These are phyloP conservation scores for Suhomyces taliae DNA, from an alignment of 1,139 yeast genomes.

Conservation along the genomic window DNA sequence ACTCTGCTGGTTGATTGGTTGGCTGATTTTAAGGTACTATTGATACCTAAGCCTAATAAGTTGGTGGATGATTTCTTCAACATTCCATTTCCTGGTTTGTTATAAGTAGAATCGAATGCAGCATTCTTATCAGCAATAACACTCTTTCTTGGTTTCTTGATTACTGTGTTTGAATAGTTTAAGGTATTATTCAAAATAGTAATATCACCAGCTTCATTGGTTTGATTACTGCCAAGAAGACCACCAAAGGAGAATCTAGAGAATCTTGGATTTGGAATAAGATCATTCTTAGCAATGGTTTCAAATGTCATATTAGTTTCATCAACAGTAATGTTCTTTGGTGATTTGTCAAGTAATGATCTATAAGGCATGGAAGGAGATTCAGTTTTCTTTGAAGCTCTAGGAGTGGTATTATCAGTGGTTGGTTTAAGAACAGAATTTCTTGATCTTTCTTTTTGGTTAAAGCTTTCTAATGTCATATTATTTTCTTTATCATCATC, in stretches of 20 bases:
- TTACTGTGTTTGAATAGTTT: conserved; percentile 30
- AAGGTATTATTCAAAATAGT: conserved; percentile 29
- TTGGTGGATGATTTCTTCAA: conserved; percentile 27
- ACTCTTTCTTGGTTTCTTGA: conserved; percentile 19
- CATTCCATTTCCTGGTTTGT: conserved; percentile 16
- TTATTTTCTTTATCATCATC: conserved; percentile 21
- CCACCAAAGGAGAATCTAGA: conserved; percentile 48
- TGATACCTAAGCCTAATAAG: conserved; percentile 35
- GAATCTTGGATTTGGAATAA: conserved; percentile 48
- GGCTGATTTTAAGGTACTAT: conserved; percentile 2
- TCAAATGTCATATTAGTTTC: conserved; percentile 11
- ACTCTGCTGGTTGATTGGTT: conserved; percentile 1
- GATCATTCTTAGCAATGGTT: conserved; percentile 14
- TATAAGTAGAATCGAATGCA: conserved; percentile 7
- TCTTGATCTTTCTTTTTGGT: conserved; percentile 14
- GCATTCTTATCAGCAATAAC: conserved; percentile 7
- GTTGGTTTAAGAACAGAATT: conserved; percentile 1
- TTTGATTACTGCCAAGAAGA: conserved; percentile 18
- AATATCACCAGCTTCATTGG: conserved; percentile 28
- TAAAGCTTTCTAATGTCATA: conserved; percentile 17
- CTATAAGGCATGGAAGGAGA: conserved; percentile 8
- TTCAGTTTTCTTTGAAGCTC: background rate
- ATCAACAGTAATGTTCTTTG: background rate
- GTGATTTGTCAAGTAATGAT: conserved; percentile 2
- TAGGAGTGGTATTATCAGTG: background rate